These are phyloP conservation scores for Lentinula detonsa DNA, from an alignment of 768 basidiomycete genomes.

Conservation along the genomic window DNA sequence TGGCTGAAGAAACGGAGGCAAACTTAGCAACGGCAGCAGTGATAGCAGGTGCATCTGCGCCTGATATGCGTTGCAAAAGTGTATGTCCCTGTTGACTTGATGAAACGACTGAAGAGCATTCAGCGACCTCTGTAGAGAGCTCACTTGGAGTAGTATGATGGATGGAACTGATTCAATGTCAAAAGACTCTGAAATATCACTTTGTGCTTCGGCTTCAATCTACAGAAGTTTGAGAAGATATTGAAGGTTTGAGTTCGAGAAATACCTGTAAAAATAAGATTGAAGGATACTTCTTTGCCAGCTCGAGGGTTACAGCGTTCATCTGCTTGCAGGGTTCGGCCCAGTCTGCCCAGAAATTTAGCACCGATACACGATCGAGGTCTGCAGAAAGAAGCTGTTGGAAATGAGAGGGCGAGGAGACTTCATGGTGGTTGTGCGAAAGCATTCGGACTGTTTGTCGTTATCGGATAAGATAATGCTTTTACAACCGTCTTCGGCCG, in stretches of 20 bases:
- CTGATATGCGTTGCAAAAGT: constrained; percentile 70
- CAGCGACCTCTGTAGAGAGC: constrained; percentile 11
- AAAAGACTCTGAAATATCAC: constrained; percentile 89
- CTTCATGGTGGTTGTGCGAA: constrained; percentile 26
- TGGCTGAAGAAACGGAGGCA: constrained; percentile 23
- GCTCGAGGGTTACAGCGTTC: constrained; percentile 71
- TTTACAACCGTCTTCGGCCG: too few species aligned
- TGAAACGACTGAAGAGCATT: background rate
- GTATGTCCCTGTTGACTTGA: constrained; percentile 67
- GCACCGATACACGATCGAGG: constrained; percentile 73
- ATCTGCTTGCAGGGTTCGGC: constrained; percentile 88
- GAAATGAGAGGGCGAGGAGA: constrained; percentile 68
- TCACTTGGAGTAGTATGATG: constrained; percentile 77
- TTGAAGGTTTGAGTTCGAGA: constrained; percentile 7
- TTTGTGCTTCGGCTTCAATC: constrained; percentile 79
- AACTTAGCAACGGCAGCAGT: constrained; percentile 58
- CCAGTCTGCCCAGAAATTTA: constrained; percentile 95
- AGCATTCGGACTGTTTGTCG: too few species aligned
- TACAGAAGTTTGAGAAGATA: constrained; percentile 18
- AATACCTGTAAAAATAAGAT: constrained; percentile 71
- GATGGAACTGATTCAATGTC: constrained; percentile 86
- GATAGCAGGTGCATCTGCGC: constrained; percentile 70
- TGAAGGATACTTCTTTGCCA: constrained; percentile 64
- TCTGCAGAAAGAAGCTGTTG: constrained; percentile 69
- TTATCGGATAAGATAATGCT: constrained; percentile 5